Conservation (phyloP, 192 early-diverging fungal genomes). For the Backusella tarrabulga region DNA sequence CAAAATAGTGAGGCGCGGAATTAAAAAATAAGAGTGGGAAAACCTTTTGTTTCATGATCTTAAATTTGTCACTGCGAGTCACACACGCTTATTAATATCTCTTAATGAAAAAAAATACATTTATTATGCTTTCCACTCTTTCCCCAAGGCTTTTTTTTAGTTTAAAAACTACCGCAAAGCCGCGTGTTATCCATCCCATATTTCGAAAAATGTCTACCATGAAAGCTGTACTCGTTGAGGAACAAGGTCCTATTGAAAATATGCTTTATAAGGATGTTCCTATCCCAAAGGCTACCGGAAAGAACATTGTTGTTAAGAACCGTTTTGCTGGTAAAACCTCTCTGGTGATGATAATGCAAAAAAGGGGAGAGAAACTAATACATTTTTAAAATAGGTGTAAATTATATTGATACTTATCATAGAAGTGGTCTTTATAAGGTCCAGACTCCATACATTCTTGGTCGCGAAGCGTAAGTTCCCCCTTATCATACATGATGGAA, state of each 20-base stretch:
- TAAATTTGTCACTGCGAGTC: background rate
- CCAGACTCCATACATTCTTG: slow-evolving; percentile 65
- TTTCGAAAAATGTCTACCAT: slow-evolving; percentile 35
- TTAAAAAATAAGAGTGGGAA: background rate
- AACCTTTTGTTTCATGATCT: background rate
- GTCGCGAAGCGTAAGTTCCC: slow-evolving; percentile 65
- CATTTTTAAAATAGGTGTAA: slow-evolving; percentile 47
- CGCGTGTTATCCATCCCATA: background rate
- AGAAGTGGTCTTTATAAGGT: slow-evolving; percentile 78
- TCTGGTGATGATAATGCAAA: no score
- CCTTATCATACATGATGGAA: background rate
- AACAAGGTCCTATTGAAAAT: slow-evolving; percentile 59
- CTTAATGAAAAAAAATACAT: background rate
- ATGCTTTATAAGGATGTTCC: slow-evolving; percentile 50
- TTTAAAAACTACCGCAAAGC: background rate
- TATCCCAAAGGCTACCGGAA: slow-evolving; percentile 45
- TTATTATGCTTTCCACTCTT: background rate
- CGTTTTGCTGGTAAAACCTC: background rate
- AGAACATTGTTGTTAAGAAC: slow-evolving; percentile 75
- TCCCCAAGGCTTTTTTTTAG: background rate
- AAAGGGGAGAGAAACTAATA: background rate
- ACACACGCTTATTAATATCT: background rate
- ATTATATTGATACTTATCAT: slow-evolving; percentile 93
- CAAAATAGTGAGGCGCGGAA: background rate
- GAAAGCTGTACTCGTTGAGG: slow-evolving; percentile 50